A percentile compares a stretch with the other conserved stretches of the same genome.
phyloP scores from a whole-genome alignment of 176 grass and related monocot genomes.

The Carex littledalei region DNA sequence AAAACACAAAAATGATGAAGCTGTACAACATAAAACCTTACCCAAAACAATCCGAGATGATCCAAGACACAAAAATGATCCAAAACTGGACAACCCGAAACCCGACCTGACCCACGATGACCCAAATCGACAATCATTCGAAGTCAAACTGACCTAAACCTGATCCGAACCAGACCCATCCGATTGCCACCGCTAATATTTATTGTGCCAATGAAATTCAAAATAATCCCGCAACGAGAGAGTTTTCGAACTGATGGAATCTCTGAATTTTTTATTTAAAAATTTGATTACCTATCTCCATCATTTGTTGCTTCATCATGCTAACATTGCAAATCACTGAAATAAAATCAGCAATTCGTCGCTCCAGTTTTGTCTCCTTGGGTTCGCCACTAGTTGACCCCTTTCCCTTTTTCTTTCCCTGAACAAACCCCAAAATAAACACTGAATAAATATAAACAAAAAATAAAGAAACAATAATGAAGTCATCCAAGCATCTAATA shows the following conservation, averaged over 20 bases:
- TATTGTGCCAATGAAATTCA: neutral
- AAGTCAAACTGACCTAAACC: too few relatives aligned
- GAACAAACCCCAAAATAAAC: slow-evolving; percentile 11
- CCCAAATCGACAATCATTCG: too few relatives aligned
- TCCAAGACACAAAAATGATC: too few relatives aligned
- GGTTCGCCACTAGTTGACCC: slow-evolving; percentile 38
- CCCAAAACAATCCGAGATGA: too few relatives aligned
- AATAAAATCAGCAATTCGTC: slow-evolving; percentile 63
- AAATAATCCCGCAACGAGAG: neutral
- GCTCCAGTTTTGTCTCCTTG: slow-evolving; percentile 77
- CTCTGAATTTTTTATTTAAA: neutral
- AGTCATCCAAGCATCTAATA: neutral
- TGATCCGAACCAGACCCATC: too few relatives aligned
- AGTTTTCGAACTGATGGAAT: neutral
- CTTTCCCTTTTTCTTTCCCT: slow-evolving; percentile 30
- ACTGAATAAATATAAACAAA: slow-evolving; percentile 21
- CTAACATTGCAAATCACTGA: slow-evolving; percentile 85
- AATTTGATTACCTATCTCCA: slow-evolving; percentile 79
- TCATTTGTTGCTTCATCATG: slow-evolving; percentile 99
- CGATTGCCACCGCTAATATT: neutral
- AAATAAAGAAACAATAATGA: neutral
- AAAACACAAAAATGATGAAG: too few relatives aligned
- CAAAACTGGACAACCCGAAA: too few relatives aligned
- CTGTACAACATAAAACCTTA: too few relatives aligned
- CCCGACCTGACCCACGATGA: too few relatives aligned